phyloP scores from a whole-genome alignment of 768 basidiomycete species.

The Pisolithus orientalis region DNA sequence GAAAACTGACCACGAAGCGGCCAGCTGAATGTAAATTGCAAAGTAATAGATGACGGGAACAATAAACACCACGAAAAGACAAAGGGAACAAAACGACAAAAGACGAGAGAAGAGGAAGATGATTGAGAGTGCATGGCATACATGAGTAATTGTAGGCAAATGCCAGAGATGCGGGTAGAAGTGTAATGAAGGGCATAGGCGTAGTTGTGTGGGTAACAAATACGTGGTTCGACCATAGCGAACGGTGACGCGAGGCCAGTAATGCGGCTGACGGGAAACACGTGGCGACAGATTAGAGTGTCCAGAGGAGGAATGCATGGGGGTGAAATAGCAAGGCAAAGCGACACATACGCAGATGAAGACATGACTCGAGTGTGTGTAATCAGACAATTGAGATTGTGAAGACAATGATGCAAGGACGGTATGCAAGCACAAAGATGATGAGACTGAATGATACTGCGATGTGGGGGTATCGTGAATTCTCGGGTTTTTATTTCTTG shows the following conservation, averaged over 20 bases:
- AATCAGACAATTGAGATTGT: slow-evolving; percentile 35
- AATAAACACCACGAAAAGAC: slow-evolving; percentile 10
- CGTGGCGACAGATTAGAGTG: slow-evolving; percentile 10
- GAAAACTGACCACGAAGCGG: slow-evolving; percentile 19
- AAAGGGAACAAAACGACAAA: slow-evolving; percentile 20
- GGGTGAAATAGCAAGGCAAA: slow-evolving; percentile 30
- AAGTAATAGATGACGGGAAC: slow-evolving; percentile 22
- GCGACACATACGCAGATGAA: slow-evolving; percentile 29
- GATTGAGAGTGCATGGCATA: slow-evolving; percentile 16
- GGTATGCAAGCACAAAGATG: slow-evolving; percentile 29
- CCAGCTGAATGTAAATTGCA: slow-evolving; percentile 21
- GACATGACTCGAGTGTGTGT: slow-evolving; percentile 31
- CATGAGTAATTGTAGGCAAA: slow-evolving; percentile 17
- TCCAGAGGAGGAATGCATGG: slow-evolving; percentile 23
- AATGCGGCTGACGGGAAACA: slow-evolving; percentile 16
- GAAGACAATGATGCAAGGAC: slow-evolving; percentile 28
- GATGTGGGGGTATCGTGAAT: slow-evolving; percentile 5
- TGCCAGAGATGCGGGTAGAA: slow-evolving; percentile 14
- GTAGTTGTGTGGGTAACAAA: slow-evolving; percentile 25
- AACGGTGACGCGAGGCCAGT: slow-evolving; percentile 13
- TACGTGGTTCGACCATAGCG: slow-evolving; percentile 27
- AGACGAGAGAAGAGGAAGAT: slow-evolving; percentile 4
- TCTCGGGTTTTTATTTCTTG: slow-evolving; percentile 20
- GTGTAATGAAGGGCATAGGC: slow-evolving; percentile 17
- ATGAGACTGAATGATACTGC: slow-evolving; percentile 17